Evolutionary conservation across 257 asterid genomes (phyloP), one percentile per base, ranked within the genome.

Genomic region (Lycium barbarum): DNA sequence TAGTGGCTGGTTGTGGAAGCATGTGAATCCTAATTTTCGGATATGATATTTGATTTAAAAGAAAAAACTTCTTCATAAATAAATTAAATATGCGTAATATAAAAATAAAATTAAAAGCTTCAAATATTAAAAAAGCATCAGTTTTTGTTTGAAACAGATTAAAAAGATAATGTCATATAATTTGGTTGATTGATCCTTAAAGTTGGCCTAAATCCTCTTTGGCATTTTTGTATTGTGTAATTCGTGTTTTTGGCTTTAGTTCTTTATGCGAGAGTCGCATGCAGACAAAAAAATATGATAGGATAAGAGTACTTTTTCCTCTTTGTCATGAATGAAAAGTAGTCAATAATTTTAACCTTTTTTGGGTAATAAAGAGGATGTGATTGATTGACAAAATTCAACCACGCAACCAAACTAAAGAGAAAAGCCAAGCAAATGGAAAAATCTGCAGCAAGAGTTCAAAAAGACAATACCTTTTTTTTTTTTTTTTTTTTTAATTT

Each of bases 321-420:
- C 43, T 63, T 11, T 65, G 5, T 65, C 13, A 38, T 38, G 78
- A 68, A 68, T 68, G 78, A 68, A 26, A 38, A 68, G 78, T 1
- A 68, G 17, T 70, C 79, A 70, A 70, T 70, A 38, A 70, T 40
- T 70, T 38, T 17, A 8, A 40, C 15, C 54, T 70, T 70, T 68
- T 40, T 70, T 70, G 22, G 79, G 40, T 70, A 40, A 40, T 17
- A 70, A 70, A 70, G 78, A 36, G 54, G 54, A 70, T 70, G 33
- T 70, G 79, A 70, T 70, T 70, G 79, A 70, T 38, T 70, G 26
- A 70, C 15, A 8, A 40, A 70, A 17, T 17, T 70, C 54, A 70
- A 38, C 26, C 78, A 15, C 38, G 78, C 78, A 70, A 4, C 26
- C 26, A 15, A 70, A 70, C 17, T 38, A 38, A 70, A 38, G 33